These are phyloP conservation scores for Spatholobus suberectus DNA, from an alignment of 306 rosid species.

Conservation along the genomic window DNA sequence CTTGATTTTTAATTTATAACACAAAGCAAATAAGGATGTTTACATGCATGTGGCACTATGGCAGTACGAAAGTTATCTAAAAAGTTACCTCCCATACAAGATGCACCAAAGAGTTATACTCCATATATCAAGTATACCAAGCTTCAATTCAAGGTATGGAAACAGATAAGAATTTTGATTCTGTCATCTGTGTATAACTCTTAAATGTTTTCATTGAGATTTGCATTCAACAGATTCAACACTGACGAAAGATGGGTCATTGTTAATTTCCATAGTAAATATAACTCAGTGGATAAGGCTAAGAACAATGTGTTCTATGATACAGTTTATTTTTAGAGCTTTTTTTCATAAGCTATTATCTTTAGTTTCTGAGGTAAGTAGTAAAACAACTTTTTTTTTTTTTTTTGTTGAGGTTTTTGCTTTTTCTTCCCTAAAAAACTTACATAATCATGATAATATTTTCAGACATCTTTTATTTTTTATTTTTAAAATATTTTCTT, in stretches of 20 bases:
- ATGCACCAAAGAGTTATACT: slow-evolving; percentile 62
- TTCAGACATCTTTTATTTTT: not conserved
- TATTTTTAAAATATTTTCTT: not conserved
- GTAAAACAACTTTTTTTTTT: not conserved
- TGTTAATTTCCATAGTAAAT: slow-evolving; percentile 16
- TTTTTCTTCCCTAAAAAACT: not conserved
- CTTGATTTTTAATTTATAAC: slow-evolving; percentile 29
- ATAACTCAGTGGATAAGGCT: not conserved
- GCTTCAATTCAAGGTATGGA: slow-evolving; percentile 87
- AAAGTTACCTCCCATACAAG: slow-evolving; percentile 53
- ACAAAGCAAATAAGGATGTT: slow-evolving; percentile 52
- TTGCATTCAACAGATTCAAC: slow-evolving; percentile 11
- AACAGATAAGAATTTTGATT: slow-evolving; percentile 24
- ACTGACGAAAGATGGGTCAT: slow-evolving; percentile 27
- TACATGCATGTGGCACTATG: slow-evolving; percentile 43
- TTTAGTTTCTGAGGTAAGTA: not conserved
- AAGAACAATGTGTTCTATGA: not conserved
- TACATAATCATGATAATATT: not conserved
- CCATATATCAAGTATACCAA: slow-evolving; percentile 82
- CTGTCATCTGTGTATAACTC: slow-evolving; percentile 24
- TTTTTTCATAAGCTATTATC: not conserved
- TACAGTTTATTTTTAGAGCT: not conserved
- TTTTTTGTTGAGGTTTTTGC: not conserved
- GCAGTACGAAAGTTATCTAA: slow-evolving; percentile 52
- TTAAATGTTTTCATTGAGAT: slow-evolving; percentile 13